Evolutionary conservation across 2,329 filamentous ascomycete species (phyloP), one percentile per base, ranked within the genome.

Genomic region (Phyllosticta capitalensis): DNA sequence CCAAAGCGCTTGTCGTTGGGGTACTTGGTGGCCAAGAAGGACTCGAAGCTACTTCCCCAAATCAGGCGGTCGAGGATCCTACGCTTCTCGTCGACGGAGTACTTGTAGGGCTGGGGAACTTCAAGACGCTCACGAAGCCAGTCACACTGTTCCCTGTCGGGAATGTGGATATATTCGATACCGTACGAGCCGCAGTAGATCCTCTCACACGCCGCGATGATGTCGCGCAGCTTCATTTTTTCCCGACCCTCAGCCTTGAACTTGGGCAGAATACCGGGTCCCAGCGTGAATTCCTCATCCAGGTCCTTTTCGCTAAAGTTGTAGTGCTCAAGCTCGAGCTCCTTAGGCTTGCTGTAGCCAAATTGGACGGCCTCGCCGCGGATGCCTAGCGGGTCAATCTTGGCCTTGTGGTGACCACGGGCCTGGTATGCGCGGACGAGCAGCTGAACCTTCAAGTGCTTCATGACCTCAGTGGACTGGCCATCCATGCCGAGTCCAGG

Each of bases 1-100:
- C 94, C 94, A 76, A 99, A 99, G 71, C 94, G 90, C 83, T 99
- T 99, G 79, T 99, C 94, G 77, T 99, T 99, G 74, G 94, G 94
- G 77, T 96, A 97, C 77, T 99, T 99, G 61, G 91, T 96, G 60
- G 94, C 87, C 66, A 95, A 80, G 83, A 99, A 99, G 62, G 85
- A 79, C 79, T 99, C 94, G 74, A 99, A 99, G 77, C 90, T 96
- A 64, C 92, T 95, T 73, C 90, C 92, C 94, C 94, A 99, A 75
- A 99, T 99, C 65, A 99, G 81, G 71, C 94, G 90, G 78, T 99
- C 94, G 66, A 99, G 83, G 67, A 99, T 96, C 66, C 94, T 86
- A 71, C 94, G 89, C 84, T 99, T 99, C 82, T 99, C 94, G 70
- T 97, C 94, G 62, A 96, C 88, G 0, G 90, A 95, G 80, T 96